Conservation (phyloP, 2,329 filamentous ascomycete species). For the Daldinia sp. region DNA sequence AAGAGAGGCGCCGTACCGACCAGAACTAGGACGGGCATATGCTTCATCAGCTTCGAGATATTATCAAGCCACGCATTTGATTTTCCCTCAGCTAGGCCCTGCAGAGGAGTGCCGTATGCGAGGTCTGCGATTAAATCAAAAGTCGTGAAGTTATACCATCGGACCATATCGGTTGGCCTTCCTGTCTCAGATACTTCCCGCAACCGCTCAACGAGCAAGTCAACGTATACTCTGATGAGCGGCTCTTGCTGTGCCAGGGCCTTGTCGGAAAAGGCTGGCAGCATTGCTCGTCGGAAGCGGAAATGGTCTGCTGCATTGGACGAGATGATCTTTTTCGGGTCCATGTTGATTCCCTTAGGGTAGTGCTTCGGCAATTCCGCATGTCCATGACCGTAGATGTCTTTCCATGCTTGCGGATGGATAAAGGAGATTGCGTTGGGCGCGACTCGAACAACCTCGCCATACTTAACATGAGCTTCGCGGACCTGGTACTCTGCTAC, state of each 20-base stretch:
- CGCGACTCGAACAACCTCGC: slow-evolving; percentile 54
- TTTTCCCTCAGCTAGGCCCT: slow-evolving; percentile 55
- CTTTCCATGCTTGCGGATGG: slow-evolving; percentile 54
- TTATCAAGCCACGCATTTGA: slow-evolving; percentile 50
- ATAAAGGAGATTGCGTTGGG: slow-evolving; percentile 57
- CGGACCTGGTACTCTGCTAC: slow-evolving; percentile 37
- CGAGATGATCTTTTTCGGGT: slow-evolving; percentile 47
- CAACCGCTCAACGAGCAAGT: slow-evolving; percentile 50
- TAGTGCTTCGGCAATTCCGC: slow-evolving; percentile 48
- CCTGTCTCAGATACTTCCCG: slow-evolving; percentile 41
- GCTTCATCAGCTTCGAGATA: slow-evolving; percentile 43
- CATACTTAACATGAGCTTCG: slow-evolving; percentile 46
- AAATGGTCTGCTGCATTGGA: slow-evolving; percentile 55
- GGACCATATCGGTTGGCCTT: slow-evolving; percentile 48
- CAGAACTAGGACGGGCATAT: slow-evolving; percentile 45
- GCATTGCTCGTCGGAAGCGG: slow-evolving; percentile 63
- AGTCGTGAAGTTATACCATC: slow-evolving; percentile 54
- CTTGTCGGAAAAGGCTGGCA: slow-evolving; percentile 61
- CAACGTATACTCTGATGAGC: slow-evolving; percentile 51
- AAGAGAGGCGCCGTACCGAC: slow-evolving; percentile 37
- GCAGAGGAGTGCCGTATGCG: slow-evolving; percentile 46
- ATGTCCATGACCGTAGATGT: slow-evolving; percentile 55
- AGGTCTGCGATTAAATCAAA: slow-evolving; percentile 49
- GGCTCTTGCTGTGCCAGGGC: slow-evolving; percentile 53
- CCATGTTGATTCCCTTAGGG: slow-evolving; percentile 43